Conservation (phyloP, 192 early-diverging fungal genomes). For the Helicostylum pulchrum region DNA sequence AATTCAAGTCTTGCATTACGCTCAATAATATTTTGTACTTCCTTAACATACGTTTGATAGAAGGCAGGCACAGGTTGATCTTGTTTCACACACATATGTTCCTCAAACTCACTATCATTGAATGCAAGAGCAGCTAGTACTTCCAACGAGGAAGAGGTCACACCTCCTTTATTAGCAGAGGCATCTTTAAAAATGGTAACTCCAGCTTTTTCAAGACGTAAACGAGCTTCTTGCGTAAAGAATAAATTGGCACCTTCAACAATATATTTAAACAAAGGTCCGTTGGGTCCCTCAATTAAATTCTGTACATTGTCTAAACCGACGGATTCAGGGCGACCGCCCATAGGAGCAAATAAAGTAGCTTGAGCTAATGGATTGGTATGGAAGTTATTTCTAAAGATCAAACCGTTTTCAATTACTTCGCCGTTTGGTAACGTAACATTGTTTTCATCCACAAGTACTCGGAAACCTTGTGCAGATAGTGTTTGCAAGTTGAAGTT, state of each 20-base stretch:
- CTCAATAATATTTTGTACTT: conserved; percentile 91
- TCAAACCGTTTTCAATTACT: conserved; percentile 82
- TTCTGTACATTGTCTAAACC: conserved; percentile 85
- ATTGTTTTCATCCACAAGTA: conserved; percentile 91
- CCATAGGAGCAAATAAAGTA: conserved; percentile 96
- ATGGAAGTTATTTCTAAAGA: conserved; percentile 98
- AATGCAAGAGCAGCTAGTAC: conserved; percentile 95
- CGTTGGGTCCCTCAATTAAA: conserved; percentile 57
- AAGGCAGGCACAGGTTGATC: conserved; percentile 70
- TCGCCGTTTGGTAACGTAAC: conserved; percentile 86
- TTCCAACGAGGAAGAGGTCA: conserved; percentile 96
- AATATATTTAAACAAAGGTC: conserved; percentile 95
- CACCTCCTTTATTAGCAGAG: conserved; percentile 99
- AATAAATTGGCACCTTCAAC: conserved; percentile 99
- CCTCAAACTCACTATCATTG: conserved; percentile 84
- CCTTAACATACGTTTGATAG: conserved; percentile 92
- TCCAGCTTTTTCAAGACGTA: conserved; percentile 92
- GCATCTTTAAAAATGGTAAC: conserved; percentile 97
- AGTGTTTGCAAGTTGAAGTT: conserved; percentile 86
- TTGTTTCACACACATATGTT: conserved; percentile 86
- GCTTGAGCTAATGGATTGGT: conserved; percentile 76
- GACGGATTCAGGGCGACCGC: conserved; percentile 96
- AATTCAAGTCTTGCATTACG: conserved; percentile 97
- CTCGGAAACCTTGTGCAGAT: conserved; percentile 81
- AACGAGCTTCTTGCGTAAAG: conserved; percentile 97